phyloP scores from a whole-genome alignment of 2,329 filamentous ascomycete genomes.

The Aspergillus pseudoviridinutans region DNA sequence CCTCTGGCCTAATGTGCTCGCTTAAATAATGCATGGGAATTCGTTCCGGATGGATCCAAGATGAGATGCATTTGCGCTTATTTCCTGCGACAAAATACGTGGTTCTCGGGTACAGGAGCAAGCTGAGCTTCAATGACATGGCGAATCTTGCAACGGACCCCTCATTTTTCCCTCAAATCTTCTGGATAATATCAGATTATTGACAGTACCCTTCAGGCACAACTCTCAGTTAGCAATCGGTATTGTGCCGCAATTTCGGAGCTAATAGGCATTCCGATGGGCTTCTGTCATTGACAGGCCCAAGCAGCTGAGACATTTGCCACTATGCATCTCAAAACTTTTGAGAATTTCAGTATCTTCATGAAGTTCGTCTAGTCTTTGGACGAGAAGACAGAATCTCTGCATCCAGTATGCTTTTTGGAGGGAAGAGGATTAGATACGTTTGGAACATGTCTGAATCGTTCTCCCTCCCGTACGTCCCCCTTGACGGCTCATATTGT shows the following conservation, averaged over 20 bases:
- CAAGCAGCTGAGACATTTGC: background rate
- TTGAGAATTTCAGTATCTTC: background rate
- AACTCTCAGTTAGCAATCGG: background rate
- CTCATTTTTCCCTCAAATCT: background rate
- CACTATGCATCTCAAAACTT: background rate
- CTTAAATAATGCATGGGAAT: background rate
- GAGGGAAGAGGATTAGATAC: background rate
- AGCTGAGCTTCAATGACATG: background rate
- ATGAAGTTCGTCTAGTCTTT: background rate
- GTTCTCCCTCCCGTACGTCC: background rate
- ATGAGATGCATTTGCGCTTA: background rate
- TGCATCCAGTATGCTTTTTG: background rate
- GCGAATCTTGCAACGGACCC: background rate
- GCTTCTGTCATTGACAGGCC: background rate
- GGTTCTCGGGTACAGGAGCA: background rate
- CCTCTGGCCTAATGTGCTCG: background rate
- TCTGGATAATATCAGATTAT: background rate
- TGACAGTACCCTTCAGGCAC: background rate
- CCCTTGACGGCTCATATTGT: background rate
- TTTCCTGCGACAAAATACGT: background rate
- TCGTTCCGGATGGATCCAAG: background rate
- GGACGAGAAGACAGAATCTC: background rate
- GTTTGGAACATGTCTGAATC: background rate
- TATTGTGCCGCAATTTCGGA: background rate
- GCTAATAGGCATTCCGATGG: background rate